phyloP scores from a whole-genome alignment of 768 basidiomycete species.

The Macrolepiota albuminosa region DNA sequence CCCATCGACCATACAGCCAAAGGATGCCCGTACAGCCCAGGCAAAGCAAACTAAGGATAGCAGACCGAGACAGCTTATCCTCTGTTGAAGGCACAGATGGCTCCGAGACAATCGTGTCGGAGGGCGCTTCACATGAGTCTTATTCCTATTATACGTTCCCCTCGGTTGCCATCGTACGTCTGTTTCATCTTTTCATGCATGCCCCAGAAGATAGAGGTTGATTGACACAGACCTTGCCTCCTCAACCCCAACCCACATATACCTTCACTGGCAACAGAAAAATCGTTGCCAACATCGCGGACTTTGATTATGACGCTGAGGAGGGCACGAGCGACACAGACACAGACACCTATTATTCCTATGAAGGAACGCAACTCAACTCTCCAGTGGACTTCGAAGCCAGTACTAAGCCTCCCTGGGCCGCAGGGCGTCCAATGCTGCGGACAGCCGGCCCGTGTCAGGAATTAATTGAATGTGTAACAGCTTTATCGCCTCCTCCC shows the following conservation, averaged over 20 bases:
- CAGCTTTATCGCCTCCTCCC: slow-evolving; percentile 13
- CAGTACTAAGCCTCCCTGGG: neutral
- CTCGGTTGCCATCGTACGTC: neutral
- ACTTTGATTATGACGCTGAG: slow-evolving; percentile 5
- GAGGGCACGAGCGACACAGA: slow-evolving; percentile 8
- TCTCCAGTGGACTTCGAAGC: neutral
- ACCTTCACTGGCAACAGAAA: slow-evolving; percentile 5
- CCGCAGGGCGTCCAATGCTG: neutral
- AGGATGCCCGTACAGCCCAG: neutral
- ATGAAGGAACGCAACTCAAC: neutral
- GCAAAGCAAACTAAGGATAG: neutral
- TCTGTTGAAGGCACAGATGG: slow-evolving; percentile 7
- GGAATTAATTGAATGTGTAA: slow-evolving; percentile 9
- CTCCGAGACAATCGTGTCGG: slow-evolving; percentile 7
- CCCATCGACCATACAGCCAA: slow-evolving; percentile 5
- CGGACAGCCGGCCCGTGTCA: neutral
- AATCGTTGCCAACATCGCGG: slow-evolving; percentile 14
- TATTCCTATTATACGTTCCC: slow-evolving; percentile 1
- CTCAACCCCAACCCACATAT: neutral
- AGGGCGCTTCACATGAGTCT: neutral
- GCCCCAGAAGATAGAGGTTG: neutral
- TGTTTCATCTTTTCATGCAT: neutral
- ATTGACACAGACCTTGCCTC: neutral
- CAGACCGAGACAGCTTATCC: slow-evolving; percentile 2
- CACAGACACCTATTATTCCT: slow-evolving; percentile 11